Evolutionary conservation across 306 rosid genomes (phyloP), one percentile per base, ranked within the genome.

Genomic region (Prunus mira): DNA sequence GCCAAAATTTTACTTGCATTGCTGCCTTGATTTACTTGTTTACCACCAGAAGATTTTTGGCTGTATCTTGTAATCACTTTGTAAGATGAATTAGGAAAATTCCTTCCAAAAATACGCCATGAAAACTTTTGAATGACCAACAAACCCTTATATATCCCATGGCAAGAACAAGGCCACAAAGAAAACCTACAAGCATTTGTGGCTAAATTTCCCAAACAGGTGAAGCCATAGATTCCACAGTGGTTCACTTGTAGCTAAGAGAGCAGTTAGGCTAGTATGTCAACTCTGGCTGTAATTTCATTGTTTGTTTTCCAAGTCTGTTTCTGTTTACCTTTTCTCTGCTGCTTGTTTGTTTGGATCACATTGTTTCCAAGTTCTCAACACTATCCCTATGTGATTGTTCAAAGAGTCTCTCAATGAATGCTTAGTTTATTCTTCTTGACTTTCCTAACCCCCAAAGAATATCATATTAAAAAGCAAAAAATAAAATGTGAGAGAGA

Each of bases 281-380:
- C 74, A 82, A 82, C 80, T 72, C 34, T 80, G 81, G 71, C 80
- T 86, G 85, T 72, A 84, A 78, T 78, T 82, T 83, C 84, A 67
- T 83, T 86, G 87, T 86, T 82, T 83, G 78, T 79, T 83, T 80
- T 54, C 65, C 75, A 7, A 27, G 43, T 71, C 69, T n/a, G 80
- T 73, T 88, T 88, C 88, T 87, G 84, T 77, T 83, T 79, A 87
- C 91, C 87, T 54, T 80, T 65, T 88, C 84, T 69, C 70, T 14
- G 47, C 84, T 82, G 86, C 82, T 86, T 81, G 80, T 85, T 89
- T 83, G 76, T 82, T 88, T 70, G 79, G 19, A 81, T 87, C 82
- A 74, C 49, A 69, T 85, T 88, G 83, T 86, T 88, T 62, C 51
- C 62, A 67, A 75, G 74, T 61, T 81, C 76, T 70, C 2, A 34